phyloP scores from a whole-genome alignment of 208 protist genomes.

The Trypanosoma avium region DNA sequence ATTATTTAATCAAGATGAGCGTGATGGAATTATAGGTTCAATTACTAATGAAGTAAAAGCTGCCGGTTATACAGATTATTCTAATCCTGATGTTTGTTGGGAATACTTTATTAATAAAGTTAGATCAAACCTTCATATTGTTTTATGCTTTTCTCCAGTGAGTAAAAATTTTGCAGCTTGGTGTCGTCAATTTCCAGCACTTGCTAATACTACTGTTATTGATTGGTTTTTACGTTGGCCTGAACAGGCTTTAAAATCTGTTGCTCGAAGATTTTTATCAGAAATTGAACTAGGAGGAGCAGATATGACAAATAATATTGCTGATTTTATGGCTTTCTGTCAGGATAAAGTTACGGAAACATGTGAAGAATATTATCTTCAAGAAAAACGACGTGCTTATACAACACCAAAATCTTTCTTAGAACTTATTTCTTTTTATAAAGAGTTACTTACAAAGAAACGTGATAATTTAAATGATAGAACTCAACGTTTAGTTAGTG shows the following conservation, averaged over 20 bases:
- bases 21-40: constrained; percentile 86
- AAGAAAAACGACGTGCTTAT: constrained; percentile 97
- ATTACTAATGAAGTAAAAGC: constrained; percentile 94
- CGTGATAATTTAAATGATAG: constrained; percentile 88
- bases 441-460: constrained; percentile 93
- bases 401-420: constrained; percentile 99
- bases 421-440: constrained; percentile 98
- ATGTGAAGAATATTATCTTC: constrained; percentile 91
- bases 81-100: constrained; percentile 93
- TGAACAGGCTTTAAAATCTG: constrained; percentile 96
- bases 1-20: constrained; percentile 94
- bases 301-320: constrained; percentile 85
- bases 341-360: constrained; percentile 94
- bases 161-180: constrained; percentile 97
- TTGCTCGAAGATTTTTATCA: constrained; percentile 94
- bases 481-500: constrained; percentile 91
- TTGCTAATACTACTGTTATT: constrained; percentile 97
- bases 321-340: constrained; percentile 96
- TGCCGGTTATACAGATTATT: constrained; percentile 87
- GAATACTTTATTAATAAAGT: constrained; percentile 97
- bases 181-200: constrained; percentile 98
- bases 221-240: constrained; percentile 99
- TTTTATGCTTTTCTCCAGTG: constrained; percentile 98
- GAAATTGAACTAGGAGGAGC: constrained; percentile 89
- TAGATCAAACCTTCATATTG: constrained; percentile 95